A percentile compares a stretch with the other conserved stretches of the same genome.
Evolutionary conservation across 495 filamentous ascomycete species (phyloP).

Genomic region (Aspergillus steynii): DNA sequence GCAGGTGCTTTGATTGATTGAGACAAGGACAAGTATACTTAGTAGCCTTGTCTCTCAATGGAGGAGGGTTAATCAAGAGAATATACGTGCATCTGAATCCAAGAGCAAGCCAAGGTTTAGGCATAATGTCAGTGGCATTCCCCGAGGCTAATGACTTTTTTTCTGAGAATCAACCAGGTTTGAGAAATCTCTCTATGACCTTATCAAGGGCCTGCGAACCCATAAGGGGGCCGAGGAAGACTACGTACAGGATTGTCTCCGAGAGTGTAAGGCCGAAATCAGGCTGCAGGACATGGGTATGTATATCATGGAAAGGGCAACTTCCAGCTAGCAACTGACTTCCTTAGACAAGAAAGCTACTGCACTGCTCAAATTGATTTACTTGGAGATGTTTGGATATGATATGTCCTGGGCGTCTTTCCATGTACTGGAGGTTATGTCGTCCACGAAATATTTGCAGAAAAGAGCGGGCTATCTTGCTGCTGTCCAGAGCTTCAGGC

Average conservation of each 20-base stretch:
- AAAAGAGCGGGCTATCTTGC: conserved; percentile 96
- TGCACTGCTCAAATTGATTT: conserved; percentile 89
- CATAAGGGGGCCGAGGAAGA: conserved; percentile 93
- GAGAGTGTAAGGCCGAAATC: conserved; percentile 92
- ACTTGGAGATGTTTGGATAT: conserved; percentile 98
- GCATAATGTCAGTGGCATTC: conserved; percentile 18
- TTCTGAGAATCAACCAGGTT: conserved; percentile 61
- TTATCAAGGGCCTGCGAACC: conserved; percentile 90
- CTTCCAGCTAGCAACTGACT: conserved; percentile 24
- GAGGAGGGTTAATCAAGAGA: not conserved
- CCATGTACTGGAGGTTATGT: conserved; percentile 98
- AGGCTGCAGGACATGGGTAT: conserved; percentile 87
- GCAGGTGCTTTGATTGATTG: not conserved
- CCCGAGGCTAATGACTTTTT: not conserved
- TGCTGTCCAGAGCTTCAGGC: conserved; percentile 91
- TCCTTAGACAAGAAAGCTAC: conserved; percentile 89
- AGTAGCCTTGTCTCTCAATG: not conserved
- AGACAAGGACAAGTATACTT: not conserved
- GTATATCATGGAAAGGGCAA: conserved; percentile 6
- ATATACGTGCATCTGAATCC: not conserved
- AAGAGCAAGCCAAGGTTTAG: not conserved
- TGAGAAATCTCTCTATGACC: conserved; percentile 98
- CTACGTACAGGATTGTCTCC: conserved; percentile 86
- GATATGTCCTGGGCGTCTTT: conserved; percentile 99
- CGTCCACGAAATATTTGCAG: conserved; percentile 86